Conservation (phyloP, 2,329 filamentous ascomycete species). For the Magnaporthiopsis incrustans region DNA sequence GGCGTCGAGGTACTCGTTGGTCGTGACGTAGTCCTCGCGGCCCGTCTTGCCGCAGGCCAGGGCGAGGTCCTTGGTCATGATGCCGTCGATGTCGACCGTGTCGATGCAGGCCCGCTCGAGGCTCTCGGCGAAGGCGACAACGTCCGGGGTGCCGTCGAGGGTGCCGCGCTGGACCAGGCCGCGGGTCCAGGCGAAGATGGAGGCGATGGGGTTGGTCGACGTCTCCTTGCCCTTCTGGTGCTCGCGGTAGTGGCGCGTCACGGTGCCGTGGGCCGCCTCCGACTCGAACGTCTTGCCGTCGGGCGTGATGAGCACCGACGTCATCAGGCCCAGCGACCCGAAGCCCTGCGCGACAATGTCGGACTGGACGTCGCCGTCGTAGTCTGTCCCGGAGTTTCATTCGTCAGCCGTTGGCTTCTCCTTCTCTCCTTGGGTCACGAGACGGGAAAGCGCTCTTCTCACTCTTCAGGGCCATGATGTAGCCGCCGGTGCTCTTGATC, state of each 20-base stretch:
- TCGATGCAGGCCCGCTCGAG: conserved; percentile 92
- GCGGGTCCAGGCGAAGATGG: conserved; percentile 98
- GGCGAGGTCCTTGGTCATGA: conserved; percentile 99
- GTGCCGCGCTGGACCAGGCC: conserved; percentile 88
- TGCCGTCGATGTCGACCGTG: conserved; percentile 84
- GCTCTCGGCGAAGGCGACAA: conserved; percentile 83
- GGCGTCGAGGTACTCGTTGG: conserved; percentile 81
- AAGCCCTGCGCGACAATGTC: conserved; percentile 98
- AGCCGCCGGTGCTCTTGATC: conserved; percentile 97
- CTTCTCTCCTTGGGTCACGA: neutral
- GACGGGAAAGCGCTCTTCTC: conserved; percentile 29
- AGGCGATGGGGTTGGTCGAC: conserved; percentile 96
- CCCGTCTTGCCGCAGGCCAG: conserved; percentile 84
- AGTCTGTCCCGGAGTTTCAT: conserved; percentile 51
- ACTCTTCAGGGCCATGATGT: conserved; percentile 98
- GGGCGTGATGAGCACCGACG: conserved; percentile 91
- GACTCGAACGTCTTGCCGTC: conserved; percentile 96
- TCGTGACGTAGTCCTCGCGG: conserved; percentile 82
- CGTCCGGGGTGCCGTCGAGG: conserved; percentile 85
- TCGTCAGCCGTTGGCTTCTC: conserved; percentile 1
- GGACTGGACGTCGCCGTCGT: conserved; percentile 97
- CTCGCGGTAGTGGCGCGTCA: conserved; percentile 97
- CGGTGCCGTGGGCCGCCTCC: conserved; percentile 95
- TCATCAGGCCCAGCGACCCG: conserved; percentile 97
- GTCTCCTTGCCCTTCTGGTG: conserved; percentile 97